Evolutionary conservation across 73 alveolate genomes (phyloP).

Genomic region (Chromera velia): DNA sequence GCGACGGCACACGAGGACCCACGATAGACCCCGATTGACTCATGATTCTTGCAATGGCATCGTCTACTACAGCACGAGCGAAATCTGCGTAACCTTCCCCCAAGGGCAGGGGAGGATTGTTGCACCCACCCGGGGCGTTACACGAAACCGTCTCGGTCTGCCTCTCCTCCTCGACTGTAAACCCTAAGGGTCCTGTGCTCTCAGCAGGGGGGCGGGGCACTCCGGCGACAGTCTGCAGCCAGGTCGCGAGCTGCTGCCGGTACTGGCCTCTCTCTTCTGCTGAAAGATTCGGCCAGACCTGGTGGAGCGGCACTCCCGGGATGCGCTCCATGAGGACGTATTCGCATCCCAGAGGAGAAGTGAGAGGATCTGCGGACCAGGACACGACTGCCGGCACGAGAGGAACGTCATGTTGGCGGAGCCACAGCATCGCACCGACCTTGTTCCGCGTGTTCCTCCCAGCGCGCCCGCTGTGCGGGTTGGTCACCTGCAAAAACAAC

Average conservation of each 20-base stretch:
- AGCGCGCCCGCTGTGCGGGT: conserved; percentile 3
- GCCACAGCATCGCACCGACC: neutral
- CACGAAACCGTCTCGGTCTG: neutral
- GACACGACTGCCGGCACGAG: neutral
- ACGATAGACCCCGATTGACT: neutral
- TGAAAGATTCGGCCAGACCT: neutral
- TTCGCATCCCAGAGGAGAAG: neutral
- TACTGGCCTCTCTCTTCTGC: neutral
- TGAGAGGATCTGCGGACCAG: neutral
- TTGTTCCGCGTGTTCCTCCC: neutral
- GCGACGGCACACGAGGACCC: neutral
- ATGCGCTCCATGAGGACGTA: conserved; percentile 2
- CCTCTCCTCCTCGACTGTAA: neutral
- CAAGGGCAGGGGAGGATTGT: neutral
- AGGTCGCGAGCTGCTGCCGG: neutral
- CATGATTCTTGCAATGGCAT: neutral
- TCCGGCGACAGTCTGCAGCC: neutral
- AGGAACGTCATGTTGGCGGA: neutral
- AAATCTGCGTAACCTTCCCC: neutral
- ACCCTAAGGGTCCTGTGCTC: neutral
- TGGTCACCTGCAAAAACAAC: conserved; percentile 1
- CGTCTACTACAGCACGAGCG: neutral
- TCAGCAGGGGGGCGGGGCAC: neutral
- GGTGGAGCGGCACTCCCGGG: neutral
- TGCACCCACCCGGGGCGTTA: neutral